A percentile compares a stretch with the other conserved stretches of the same genome.
phyloP scores from a whole-genome alignment of 2,329 filamentous ascomycete species.

The Aureobasidium sp. region DNA sequence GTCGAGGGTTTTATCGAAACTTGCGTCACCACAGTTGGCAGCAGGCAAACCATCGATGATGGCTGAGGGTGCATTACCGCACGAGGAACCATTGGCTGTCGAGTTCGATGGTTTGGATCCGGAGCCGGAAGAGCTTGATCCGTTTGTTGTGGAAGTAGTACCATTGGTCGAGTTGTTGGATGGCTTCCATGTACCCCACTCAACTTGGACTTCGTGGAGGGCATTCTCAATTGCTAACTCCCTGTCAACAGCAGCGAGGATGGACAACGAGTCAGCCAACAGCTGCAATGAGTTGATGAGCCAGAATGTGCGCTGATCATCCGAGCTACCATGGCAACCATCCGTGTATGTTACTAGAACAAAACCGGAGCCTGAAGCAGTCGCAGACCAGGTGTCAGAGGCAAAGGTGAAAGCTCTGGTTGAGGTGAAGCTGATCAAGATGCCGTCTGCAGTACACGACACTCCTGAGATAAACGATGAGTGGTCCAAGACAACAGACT shows the following conservation, averaged over 20 bases:
- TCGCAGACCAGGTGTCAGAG: neutral
- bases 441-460: neutral
- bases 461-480: neutral
- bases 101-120: neutral
- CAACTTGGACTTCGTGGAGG: neutral
- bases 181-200: slow-evolving; percentile 3
- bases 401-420: neutral
- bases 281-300: neutral
- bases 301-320: slow-evolving; percentile 9
- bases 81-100: neutral
- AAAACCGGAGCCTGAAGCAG: neutral
- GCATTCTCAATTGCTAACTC: neutral
- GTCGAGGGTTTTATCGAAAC: slow-evolving; percentile 6
- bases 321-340: neutral
- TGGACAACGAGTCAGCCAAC: neutral
- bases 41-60: slow-evolving; percentile 6
- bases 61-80: neutral
- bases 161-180: neutral
- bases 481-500: slow-evolving; percentile 4
- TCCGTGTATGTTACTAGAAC: slow-evolving; percentile 6
- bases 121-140: neutral
- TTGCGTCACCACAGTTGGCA: slow-evolving; percentile 6
- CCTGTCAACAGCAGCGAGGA: neutral
- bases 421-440: slow-evolving; percentile 4
- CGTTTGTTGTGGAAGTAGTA: neutral